phyloP scores from a whole-genome alignment of 2,329 filamentous ascomycete species.

The Microdochium paspali region DNA sequence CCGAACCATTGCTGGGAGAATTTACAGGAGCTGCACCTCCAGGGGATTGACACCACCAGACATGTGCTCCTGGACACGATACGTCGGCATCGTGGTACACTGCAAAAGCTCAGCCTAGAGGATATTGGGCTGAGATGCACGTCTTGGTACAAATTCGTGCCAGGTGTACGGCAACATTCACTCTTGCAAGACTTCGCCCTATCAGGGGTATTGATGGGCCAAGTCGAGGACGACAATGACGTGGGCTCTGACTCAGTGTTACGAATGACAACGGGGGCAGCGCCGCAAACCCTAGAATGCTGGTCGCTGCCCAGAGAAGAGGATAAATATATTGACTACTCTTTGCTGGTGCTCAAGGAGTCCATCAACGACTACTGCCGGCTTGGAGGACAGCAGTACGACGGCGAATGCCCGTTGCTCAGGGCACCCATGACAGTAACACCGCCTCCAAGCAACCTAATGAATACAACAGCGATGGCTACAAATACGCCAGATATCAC shows the following conservation, averaged over 20 bases:
- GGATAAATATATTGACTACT: background rate
- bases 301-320: background rate
- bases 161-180: background rate
- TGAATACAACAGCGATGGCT: background rate
- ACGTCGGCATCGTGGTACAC: background rate
- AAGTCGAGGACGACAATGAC: background rate
- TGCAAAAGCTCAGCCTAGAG: background rate
- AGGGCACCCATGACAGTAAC: background rate
- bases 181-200: background rate
- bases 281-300: background rate
- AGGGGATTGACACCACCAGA: background rate
- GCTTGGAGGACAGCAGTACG: background rate
- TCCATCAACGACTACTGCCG: constrained; percentile 1
- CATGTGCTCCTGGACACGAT: background rate
- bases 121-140: background rate
- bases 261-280: background rate
- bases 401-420: background rate
- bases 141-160: background rate
- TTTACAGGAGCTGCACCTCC: background rate
- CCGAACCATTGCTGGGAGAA: background rate
- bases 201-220: background rate
- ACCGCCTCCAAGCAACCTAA: background rate
- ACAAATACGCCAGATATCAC: background rate
- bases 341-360: background rate
- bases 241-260: background rate